Evolutionary conservation across 805 yeast species (phyloP), one percentile per base, ranked within the genome.

Genomic region (Pichia manshurica): DNA sequence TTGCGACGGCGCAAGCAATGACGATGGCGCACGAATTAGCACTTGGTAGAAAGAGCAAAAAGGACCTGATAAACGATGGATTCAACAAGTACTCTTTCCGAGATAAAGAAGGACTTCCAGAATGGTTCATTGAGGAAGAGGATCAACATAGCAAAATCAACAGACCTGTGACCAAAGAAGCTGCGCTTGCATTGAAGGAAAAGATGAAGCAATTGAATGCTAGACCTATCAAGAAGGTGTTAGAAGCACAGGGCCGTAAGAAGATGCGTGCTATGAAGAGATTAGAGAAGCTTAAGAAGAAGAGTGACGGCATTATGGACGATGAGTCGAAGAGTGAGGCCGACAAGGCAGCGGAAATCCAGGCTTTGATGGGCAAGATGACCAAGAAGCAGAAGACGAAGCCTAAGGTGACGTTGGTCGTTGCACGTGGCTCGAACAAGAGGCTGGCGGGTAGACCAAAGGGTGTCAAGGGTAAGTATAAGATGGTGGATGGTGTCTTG

Each of bases 401-500:
- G 64, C 96, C 96, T 22, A 82, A 84, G 75, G 87, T 88, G 35
- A 87, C 95, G 1, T 77, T 88, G 51, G 96, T 93, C 52, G 89
- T 81, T 56, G 98, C 99, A 9, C 70, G 73, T 43, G 98, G 98
- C 60, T 65, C 72, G 33, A 90, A 93, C 68, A 85, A 73, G 65
- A 96, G 96, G 50, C 70, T 90, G 45, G 73, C 86, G 56, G 99
- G 99, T 47, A 84, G 99, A 72, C 99, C 99, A 37, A 84, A 80
- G 70, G 99, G 99, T 66, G 81, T 93, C 57, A 88, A 82, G 67
- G 99, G 99, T 70, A 89, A 87, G 66, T 93, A 93, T 73, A 93
- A 87, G 83, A 93, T 93, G 99, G 98, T 93, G 58, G 99, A 93
- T 69, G 98, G 98, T 74, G 87, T 83, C 19, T 74, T 88, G 84